These are phyloP conservation scores for Clarireedia homoeocarpa DNA, from an alignment of 2,329 filamentous ascomycete species.

Conservation along the genomic window DNA sequence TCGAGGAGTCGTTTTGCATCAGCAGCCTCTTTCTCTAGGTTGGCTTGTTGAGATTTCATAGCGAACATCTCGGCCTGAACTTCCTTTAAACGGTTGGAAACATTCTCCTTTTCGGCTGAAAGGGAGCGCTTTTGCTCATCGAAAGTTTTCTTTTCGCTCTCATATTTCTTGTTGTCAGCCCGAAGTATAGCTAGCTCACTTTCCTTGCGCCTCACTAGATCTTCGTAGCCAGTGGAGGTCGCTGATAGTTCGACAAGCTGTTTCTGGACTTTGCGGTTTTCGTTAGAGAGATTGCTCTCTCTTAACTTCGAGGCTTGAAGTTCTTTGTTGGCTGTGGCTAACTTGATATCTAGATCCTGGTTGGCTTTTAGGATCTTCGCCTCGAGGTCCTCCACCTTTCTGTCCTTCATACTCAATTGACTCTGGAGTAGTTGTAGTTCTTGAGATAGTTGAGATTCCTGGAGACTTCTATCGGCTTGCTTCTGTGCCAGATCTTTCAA, in stretches of 20 bases:
- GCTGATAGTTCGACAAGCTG: conserved; percentile 82
- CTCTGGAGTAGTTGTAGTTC: conserved; percentile 90
- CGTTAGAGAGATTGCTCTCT: conserved; percentile 67
- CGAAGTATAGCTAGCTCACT: conserved; percentile 83
- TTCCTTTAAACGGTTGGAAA: conserved; percentile 68
- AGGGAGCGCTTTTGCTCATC: conserved; percentile 72
- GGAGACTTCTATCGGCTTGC: conserved; percentile 65
- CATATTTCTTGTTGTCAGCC: conserved; percentile 73
- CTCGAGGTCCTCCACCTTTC: conserved; percentile 84
- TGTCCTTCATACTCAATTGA: conserved; percentile 79
- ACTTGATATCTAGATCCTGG: conserved; percentile 81
- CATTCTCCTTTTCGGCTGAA: conserved; percentile 67
- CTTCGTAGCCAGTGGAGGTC: conserved; percentile 91
- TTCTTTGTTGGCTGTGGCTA: conserved; percentile 71
- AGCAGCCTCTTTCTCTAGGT: conserved; percentile 79
- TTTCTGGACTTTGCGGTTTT: conserved; percentile 75
- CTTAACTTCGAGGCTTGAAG: conserved; percentile 65
- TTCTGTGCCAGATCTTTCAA: conserved; percentile 62
- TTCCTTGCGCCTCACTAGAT: conserved; percentile 86
- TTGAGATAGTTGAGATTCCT: conserved; percentile 69
- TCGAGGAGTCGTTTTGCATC: conserved; percentile 84
- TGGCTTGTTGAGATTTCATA: conserved; percentile 74
- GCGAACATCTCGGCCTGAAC: conserved; percentile 83
- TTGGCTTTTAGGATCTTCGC: conserved; percentile 74
- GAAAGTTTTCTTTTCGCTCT: conserved; percentile 69